phyloP scores from a whole-genome alignment of 257 asterid species.

The Striga asiatica region DNA sequence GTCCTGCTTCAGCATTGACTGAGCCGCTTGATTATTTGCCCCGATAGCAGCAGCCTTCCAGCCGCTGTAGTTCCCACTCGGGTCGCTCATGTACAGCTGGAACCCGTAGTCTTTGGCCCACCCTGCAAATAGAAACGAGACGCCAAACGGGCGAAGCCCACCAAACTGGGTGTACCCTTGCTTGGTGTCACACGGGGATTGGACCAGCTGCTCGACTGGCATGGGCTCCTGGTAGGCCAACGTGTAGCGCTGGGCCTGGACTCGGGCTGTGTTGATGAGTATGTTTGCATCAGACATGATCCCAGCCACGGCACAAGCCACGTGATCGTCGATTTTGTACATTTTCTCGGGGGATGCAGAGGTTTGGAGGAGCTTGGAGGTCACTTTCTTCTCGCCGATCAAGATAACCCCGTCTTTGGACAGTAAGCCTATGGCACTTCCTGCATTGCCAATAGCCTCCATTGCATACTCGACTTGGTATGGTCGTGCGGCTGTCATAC shows the following conservation, averaged over 20 bases:
- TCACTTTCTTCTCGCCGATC: conserved; percentile 85
- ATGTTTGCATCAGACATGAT: conserved; percentile 96
- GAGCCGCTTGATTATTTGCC: conserved; percentile 89
- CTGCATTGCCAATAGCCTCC: conserved; percentile 98
- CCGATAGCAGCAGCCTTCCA: conserved; percentile 97
- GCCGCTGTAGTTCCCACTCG: conserved; percentile 89
- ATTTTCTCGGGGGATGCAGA: conserved; percentile 79
- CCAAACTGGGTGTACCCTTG: conserved; percentile 95
- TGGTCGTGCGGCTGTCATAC: conserved; percentile 90
- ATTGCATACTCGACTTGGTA: conserved; percentile 93
- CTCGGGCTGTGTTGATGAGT: conserved; percentile 83
- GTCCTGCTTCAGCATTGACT: conserved; percentile 87
- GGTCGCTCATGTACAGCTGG: conserved; percentile 95
- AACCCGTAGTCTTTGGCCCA: conserved; percentile 91
- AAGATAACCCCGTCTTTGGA: conserved; percentile 80
- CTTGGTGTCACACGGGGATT: conserved; percentile 83
- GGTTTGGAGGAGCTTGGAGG: conserved; percentile 83
- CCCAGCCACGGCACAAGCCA: conserved; percentile 94
- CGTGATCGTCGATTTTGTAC: conserved; percentile 95
- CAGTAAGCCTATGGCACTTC: conserved; percentile 81
- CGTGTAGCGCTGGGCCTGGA: conserved; percentile 89
- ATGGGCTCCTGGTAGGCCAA: conserved; percentile 77
- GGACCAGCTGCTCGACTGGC: conserved; percentile 94
- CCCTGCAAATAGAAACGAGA: conserved; percentile 87
- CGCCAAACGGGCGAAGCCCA: conserved; percentile 94